These are phyloP conservation scores for Amphicarpaea edgeworthii DNA, from an alignment of 306 rosid species.

Conservation along the genomic window DNA sequence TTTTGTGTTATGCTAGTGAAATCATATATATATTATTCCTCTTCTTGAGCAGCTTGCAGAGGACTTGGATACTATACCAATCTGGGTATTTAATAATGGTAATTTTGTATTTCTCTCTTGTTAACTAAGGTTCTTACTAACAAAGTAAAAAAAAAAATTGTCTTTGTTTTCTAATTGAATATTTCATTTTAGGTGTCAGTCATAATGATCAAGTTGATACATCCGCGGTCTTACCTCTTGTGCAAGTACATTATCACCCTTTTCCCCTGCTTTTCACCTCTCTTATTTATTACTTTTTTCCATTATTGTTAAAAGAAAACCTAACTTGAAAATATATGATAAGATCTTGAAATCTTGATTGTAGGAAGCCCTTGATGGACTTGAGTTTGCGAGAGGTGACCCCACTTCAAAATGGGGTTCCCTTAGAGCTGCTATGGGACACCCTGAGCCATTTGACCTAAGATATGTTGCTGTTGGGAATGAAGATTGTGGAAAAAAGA, in stretches of 20 bases:
- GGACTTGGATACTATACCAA: slow-evolving; percentile 79
- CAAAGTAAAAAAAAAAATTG: neutral
- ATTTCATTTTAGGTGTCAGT: slow-evolving; percentile 71
- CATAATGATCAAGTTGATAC: slow-evolving; percentile 85
- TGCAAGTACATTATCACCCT: slow-evolving; percentile 61
- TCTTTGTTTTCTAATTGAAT: slow-evolving; percentile 43
- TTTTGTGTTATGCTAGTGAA: slow-evolving; percentile 27
- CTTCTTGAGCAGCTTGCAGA: slow-evolving; percentile 78
- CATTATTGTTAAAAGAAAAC: slow-evolving; percentile 1
- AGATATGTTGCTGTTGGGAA: slow-evolving; percentile 90
- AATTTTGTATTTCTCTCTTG: slow-evolving; percentile 40
- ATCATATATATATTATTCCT: slow-evolving; percentile 5
- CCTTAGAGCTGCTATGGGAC: slow-evolving; percentile 88
- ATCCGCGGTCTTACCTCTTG: slow-evolving; percentile 73
- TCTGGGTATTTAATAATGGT: slow-evolving; percentile 99
- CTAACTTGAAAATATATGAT: neutral
- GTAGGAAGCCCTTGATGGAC: slow-evolving; percentile 95
- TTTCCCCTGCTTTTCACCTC: neutral
- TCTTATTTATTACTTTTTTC: neutral
- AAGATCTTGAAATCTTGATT: slow-evolving; percentile 34
- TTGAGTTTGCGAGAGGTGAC: slow-evolving; percentile 92
- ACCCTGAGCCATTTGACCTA: slow-evolving; percentile 84
- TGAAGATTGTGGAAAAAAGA: slow-evolving; percentile 88
- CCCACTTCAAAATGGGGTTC: slow-evolving; percentile 87
- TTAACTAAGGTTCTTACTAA: slow-evolving; percentile 19